Evolutionary conservation across 1,284 basidiomycete species (phyloP), one percentile per base, ranked within the genome.

Genomic region (Trametes pubescens): DNA sequence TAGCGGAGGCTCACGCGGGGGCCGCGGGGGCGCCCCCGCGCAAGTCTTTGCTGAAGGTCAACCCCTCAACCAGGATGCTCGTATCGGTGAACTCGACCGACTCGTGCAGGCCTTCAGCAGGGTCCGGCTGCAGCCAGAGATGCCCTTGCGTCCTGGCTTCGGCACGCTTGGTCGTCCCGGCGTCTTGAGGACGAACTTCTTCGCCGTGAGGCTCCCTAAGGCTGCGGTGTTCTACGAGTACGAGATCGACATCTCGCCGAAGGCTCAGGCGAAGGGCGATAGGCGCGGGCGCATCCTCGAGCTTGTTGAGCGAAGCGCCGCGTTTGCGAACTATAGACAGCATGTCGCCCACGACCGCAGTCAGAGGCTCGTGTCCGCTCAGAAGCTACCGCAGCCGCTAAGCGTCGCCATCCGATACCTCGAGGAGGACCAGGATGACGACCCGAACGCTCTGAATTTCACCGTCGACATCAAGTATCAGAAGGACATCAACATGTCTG

Each of bases 171-270:
- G 91, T 2, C 79, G 64, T 2, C 62, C 79, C 0, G 82, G 87
- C 53, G 81, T 76, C 0, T 74, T 92, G 8, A 82, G 91, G 0
- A 79, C 89, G 44, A 93, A 93, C 71, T 90, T 91, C 74, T 91
- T 91, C 72, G 68, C 88, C 0, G 72, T 91, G 26, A 80, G 74
- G 37, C 73, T 87, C 26, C 81, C 84, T 0, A 81, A 83, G 57
- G 78, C 79, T 0, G 55, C 69, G 0, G 71, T 75, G 0, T 77
- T 87, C 8, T 88, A 85, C 69, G 89, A 92, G 66, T 92, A 93
- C 69, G 76, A 75, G 16, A 79, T 92, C 55, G 75, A 82, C 1
- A 81, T 92, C 53, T 72, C 77, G 13, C 89, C 90, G 0, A 81
- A 77, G 54, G 81, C 80, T 0, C 80, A 83, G 54, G 76, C 82